Percentiles rank a stretch among this genome's conserved stretches.
Conservation (phyloP, 805 yeast species). For the Candida stauntonica region DNA sequence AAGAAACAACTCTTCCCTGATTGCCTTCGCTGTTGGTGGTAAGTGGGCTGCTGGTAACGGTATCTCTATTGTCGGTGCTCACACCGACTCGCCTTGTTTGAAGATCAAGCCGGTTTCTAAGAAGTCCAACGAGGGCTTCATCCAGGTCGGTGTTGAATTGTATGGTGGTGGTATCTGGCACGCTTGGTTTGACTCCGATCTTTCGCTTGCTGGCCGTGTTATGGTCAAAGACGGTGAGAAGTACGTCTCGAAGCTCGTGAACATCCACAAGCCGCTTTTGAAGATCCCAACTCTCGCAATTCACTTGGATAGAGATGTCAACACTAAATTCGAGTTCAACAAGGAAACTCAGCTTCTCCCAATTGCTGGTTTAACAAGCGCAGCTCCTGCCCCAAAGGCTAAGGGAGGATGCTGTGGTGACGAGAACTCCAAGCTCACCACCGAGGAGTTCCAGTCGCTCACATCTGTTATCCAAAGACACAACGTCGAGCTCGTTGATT, state of each 20-base stretch:
- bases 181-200: slow-evolving; percentile 94
- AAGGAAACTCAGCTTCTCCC: slow-evolving; percentile 85
- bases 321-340: slow-evolving; percentile 80
- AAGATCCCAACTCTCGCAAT: slow-evolving; percentile 95
- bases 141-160: slow-evolving; percentile 88
- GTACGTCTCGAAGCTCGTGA: slow-evolving; percentile 63
- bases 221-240: slow-evolving; percentile 48
- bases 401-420: slow-evolving; percentile 45
- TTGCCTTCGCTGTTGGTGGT: slow-evolving; percentile 81
- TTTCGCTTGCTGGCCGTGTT: slow-evolving; percentile 89
- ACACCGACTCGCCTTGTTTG: slow-evolving; percentile 90
- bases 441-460: slow-evolving; percentile 59
- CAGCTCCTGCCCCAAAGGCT: slow-evolving; percentile 27
- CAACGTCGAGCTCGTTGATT: slow-evolving; percentile 60
- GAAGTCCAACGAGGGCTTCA: slow-evolving; percentile 64
- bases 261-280: slow-evolving; percentile 76
- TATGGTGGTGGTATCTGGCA: slow-evolving; percentile 98
- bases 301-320: slow-evolving; percentile 76
- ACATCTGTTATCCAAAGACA: slow-evolving; percentile 70
- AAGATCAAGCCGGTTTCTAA: slow-evolving; percentile 85
- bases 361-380: slow-evolving; percentile 62
- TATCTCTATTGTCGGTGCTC: slow-evolving; percentile 89
- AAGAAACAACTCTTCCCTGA: slow-evolving; percentile 81
- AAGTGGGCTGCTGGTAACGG: slow-evolving; percentile 74
- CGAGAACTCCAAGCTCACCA: slow-evolving; percentile 41